Base-by-base conservation (phyloP, 176 grass and related monocot genomes). In the Alopecurus myosuroides region DNA sequence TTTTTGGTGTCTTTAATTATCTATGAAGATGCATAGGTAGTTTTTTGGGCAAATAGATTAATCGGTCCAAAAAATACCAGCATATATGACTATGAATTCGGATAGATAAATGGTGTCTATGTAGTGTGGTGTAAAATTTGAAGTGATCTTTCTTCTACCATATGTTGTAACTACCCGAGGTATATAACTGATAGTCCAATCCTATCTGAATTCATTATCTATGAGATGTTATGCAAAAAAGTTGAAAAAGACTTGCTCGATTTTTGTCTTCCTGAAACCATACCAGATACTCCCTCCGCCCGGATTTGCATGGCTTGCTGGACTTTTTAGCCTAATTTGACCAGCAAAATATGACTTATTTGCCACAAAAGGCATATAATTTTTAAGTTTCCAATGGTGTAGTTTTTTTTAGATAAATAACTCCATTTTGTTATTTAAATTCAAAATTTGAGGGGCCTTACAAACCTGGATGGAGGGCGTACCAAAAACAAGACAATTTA, bases 171-270 rank as follows among this genome's bases (percentile, higher is more conserved):
- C 28, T 50, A 23, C 18, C 45, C 9, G 26, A 35, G 61, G 13
- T 15, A 29, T 46, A n/a, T 44, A 70, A 14, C 37, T 42, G 10
- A 72, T 78, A 11, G 7, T 23, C 72, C 17, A 67, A 10, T 42
- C 28, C 42, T 6, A 4, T 66, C 44, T 52, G 11, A 18, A 33
- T 63, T 31, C 13, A 28, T 60, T 4, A 68, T 68, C n/a, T 45
- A 28, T 85, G 51, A n/a, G n/a, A 72, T 73, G 19, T 76, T 85
- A 40, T 19, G 23, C 49, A 49, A 28, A 81, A 70, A 53, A 36
- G 45, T 39, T 70, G 31, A 35, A 68, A 31, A 26, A 9, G 12
- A 35, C 28, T 48, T 74, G 0, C 68, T 71, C 12, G 68, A 71
- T 42, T 44, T 40, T 11, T 81, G 42, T 39, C 70, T 62, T 37